phyloP scores from a whole-genome alignment of 176 grass and related monocot genomes.

The Bromus sterilis region DNA sequence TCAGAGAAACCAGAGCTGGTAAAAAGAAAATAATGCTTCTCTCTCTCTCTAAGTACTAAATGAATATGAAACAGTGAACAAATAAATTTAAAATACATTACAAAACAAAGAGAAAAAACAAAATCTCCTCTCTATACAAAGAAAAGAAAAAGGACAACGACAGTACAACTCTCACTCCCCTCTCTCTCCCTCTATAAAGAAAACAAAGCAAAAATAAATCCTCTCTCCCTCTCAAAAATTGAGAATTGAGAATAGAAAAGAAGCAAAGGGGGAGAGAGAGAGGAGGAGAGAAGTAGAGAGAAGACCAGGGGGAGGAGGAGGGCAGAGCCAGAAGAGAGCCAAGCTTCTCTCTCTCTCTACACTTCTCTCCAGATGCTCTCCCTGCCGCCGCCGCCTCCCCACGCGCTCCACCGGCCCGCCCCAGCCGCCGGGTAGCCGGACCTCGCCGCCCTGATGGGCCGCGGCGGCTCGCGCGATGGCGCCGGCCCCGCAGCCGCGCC shows the following conservation, averaged over 20 bases:
- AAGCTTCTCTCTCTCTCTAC: neutral
- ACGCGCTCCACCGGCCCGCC: neutral
- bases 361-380: conserved; percentile 24
- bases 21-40: neutral
- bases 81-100: neutral
- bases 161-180: neutral
- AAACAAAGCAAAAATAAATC: neutral
- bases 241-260: neutral
- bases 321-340: neutral
- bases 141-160: neutral
- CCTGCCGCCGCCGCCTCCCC: conserved; percentile 14
- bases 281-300: neutral
- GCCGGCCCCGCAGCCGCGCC: conserved; percentile 24
- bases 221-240: neutral
- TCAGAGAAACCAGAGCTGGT: neutral
- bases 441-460: conserved; percentile 32
- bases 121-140: neutral
- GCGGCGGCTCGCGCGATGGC: conserved; percentile 25
- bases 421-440: conserved; percentile 23
- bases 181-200: neutral
- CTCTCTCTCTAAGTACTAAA: too few species aligned
- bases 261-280: neutral
- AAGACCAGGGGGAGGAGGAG: neutral
- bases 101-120: neutral
- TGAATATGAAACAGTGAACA: too few species aligned